Percentiles rank a stretch among this genome's conserved stretches.
Evolutionary conservation across 345 rosid species (phyloP).

Genomic region (Salix brachista): DNA sequence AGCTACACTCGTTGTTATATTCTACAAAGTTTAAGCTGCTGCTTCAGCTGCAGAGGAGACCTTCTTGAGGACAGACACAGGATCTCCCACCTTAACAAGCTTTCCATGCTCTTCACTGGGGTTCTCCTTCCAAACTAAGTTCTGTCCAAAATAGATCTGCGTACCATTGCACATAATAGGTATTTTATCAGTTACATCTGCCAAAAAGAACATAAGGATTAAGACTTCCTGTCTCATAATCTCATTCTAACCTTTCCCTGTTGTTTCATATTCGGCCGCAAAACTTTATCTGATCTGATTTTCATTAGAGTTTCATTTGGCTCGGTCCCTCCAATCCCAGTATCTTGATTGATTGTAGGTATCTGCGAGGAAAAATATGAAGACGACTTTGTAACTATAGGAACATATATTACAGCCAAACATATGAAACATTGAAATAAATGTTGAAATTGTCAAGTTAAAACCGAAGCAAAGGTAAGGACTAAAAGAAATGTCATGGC

Average conservation of each 20-base stretch:
- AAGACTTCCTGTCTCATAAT: background rate
- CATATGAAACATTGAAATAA: background rate
- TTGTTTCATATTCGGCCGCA: conserved; percentile 61
- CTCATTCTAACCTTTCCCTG: conserved; percentile 58
- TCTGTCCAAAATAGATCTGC: conserved; percentile 84
- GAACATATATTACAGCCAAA: background rate
- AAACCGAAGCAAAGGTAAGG: background rate
- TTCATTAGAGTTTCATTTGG: conserved; percentile 60
- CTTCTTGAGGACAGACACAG: conserved; percentile 47
- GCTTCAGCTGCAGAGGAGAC: conserved; percentile 68
- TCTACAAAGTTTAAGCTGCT: conserved; percentile 36
- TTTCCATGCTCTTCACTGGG: conserved; percentile 31
- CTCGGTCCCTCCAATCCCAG: conserved; percentile 54
- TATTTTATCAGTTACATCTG: background rate
- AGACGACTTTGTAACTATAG: background rate
- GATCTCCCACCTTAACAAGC: conserved; percentile 61
- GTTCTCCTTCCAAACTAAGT: conserved; percentile 63
- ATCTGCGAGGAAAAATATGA: conserved; percentile 32
- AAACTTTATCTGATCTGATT: conserved; percentile 55
- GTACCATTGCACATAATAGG: background rate
- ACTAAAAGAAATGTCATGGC: background rate
- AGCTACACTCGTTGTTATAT: background rate
- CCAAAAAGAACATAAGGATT: background rate
- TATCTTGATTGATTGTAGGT: conserved; percentile 68
- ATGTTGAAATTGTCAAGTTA: background rate